Evolutionary conservation across 257 asterid genomes (phyloP).

Genomic region (Scutellaria minor): DNA sequence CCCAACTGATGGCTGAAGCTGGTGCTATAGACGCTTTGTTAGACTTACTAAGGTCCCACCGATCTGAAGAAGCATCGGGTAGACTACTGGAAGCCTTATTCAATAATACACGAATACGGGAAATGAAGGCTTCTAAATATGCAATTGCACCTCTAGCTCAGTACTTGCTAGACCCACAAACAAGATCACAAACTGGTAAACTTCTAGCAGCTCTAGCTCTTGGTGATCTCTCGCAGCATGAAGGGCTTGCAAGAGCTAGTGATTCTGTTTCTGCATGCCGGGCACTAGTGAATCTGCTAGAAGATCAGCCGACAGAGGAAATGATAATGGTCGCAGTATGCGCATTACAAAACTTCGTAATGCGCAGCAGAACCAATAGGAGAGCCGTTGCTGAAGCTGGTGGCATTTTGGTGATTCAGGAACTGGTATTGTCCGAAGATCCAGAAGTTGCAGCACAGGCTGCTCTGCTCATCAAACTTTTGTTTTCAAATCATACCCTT

Average conservation of each 20-base stretch:
- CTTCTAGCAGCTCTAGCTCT: slow-evolving; percentile 87
- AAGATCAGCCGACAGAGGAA: slow-evolving; percentile 79
- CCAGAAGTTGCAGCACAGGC: slow-evolving; percentile 74
- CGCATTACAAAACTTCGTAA: slow-evolving; percentile 82
- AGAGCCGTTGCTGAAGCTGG: slow-evolving; percentile 90
- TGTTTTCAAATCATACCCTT: slow-evolving; percentile 89
- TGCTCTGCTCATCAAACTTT: slow-evolving; percentile 64
- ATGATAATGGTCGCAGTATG: slow-evolving; percentile 78
- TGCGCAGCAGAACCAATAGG: slow-evolving; percentile 85
- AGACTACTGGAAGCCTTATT: slow-evolving; percentile 76
- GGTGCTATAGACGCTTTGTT: slow-evolving; percentile 84
- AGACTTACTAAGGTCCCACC: slow-evolving; percentile 83
- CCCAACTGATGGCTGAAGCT: slow-evolving; percentile 75
- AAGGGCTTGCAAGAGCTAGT: slow-evolving; percentile 81
- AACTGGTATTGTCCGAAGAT: slow-evolving; percentile 60
- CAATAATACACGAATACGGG: slow-evolving; percentile 64
- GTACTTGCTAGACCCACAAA: slow-evolving; percentile 84
- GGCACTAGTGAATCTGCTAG: slow-evolving; percentile 66
- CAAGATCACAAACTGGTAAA: slow-evolving; percentile 66
- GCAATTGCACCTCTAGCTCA: slow-evolving; percentile 91
- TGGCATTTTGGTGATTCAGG: slow-evolving; percentile 78
- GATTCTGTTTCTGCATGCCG: slow-evolving; percentile 81
- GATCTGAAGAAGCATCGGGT: slow-evolving; percentile 72
- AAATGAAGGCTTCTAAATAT: slow-evolving; percentile 73
- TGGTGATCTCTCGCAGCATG: slow-evolving; percentile 90